Conservation (phyloP, 306 rosid species). For the Gleditsia sinensis region DNA sequence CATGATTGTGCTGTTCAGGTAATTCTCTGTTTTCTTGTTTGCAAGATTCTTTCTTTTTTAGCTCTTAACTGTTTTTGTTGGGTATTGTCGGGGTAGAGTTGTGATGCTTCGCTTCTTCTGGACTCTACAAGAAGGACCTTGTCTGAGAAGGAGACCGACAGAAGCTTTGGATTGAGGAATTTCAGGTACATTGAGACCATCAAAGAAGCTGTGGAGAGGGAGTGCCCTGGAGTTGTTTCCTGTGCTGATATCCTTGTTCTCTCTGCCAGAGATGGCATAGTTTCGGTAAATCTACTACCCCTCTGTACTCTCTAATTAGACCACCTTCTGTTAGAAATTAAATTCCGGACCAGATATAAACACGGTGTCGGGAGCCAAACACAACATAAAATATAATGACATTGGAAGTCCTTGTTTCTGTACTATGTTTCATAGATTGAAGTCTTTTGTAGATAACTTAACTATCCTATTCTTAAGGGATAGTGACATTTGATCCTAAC, state of each 20-base stretch:
- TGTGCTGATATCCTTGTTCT: slow-evolving; percentile 89
- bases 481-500: background rate
- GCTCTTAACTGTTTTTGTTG: background rate
- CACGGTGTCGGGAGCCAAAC: too few species aligned
- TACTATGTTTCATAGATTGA: too few species aligned
- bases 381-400: too few species aligned
- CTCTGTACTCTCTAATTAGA: too few species aligned
- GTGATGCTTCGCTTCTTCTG: slow-evolving; percentile 92
- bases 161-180: slow-evolving; percentile 95
- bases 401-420: too few species aligned
- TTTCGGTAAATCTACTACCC: slow-evolving; percentile 46
- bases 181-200: slow-evolving; percentile 91
- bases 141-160: slow-evolving; percentile 92
- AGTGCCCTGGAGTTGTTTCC: slow-evolving; percentile 95
- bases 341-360: too few species aligned
- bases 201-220: slow-evolving; percentile 92
- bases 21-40: too few species aligned
- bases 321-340: background rate
- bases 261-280: slow-evolving; percentile 92
- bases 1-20: slow-evolving; percentile 98
- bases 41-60: background rate
- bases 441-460: too few species aligned
- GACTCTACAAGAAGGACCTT: slow-evolving; percentile 80
- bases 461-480: too few species aligned
- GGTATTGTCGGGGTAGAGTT: slow-evolving; percentile 48